phyloP scores from a whole-genome alignment of 768 basidiomycete species.

The Zangia roseola region DNA sequence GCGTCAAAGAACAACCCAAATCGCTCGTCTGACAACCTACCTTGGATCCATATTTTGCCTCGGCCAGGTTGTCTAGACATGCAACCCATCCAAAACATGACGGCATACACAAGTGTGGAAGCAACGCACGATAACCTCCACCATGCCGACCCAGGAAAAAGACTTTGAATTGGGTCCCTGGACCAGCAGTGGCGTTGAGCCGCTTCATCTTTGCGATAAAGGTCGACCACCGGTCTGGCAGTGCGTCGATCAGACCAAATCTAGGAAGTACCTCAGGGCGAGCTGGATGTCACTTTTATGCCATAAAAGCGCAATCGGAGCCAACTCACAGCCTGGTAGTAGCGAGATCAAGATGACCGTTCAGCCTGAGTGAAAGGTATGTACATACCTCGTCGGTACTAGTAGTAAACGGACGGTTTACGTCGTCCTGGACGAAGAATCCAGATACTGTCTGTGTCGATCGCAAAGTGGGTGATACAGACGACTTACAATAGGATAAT shows the following conservation, averaged over 20 bases:
- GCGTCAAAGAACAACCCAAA: background rate
- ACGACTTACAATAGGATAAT: background rate
- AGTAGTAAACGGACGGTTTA: background rate
- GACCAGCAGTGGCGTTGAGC: constrained; percentile 29
- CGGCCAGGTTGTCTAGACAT: constrained; percentile 62
- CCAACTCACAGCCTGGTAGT: background rate
- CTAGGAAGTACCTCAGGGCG: constrained; percentile 21
- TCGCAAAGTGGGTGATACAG: background rate
- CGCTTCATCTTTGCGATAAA: constrained; percentile 41
- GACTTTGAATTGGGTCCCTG: constrained; percentile 42
- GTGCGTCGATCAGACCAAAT: constrained; percentile 40
- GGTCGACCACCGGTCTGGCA: constrained; percentile 46
- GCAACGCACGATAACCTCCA: constrained; percentile 44
- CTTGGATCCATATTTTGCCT: constrained; percentile 59
- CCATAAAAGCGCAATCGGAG: no score
- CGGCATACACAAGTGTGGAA: background rate
- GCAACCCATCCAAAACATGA: background rate
- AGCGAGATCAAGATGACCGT: background rate
- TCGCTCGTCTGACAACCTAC: constrained; percentile 21
- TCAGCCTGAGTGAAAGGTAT: background rate
- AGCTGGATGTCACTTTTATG: background rate
- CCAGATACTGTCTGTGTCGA: constrained; percentile 12
- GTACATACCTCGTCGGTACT: constrained; percentile 7
- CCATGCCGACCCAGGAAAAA: constrained; percentile 71
- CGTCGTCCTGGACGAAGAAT: constrained; percentile 24